Percentiles rank a stretch among this genome's conserved stretches.
These are phyloP conservation scores for Nannochloropsis oceanica DNA, from an alignment of 108 stramenopile genomes.

Conservation along the genomic window DNA sequence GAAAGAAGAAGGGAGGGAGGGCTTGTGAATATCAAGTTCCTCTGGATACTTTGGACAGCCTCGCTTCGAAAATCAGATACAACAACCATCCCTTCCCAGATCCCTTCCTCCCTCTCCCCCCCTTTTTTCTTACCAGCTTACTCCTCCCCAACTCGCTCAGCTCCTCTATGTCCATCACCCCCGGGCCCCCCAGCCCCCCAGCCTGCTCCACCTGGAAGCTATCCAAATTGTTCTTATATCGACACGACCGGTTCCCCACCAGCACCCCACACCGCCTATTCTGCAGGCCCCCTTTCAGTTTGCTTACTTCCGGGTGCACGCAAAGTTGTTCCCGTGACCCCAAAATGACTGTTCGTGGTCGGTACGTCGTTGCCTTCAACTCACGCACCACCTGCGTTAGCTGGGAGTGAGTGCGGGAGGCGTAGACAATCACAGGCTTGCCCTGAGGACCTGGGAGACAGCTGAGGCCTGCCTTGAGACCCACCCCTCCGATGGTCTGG, in stretches of 20 bases:
- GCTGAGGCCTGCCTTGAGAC: slow-evolving; percentile 28
- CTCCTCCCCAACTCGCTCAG: slow-evolving; percentile 56
- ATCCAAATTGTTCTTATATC: slow-evolving; percentile 56
- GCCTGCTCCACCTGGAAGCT: slow-evolving; percentile 27
- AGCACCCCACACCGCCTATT: slow-evolving; percentile 24
- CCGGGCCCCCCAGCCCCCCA: not conserved
- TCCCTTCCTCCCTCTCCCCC: not conserved
- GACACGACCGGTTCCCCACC: not conserved
- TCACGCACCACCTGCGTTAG: slow-evolving; percentile 86
- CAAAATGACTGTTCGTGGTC: slow-evolving; percentile 73
- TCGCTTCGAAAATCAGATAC: not conserved
- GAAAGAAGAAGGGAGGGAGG: not conserved
- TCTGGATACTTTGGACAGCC: not conserved
- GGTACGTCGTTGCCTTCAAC: slow-evolving; percentile 72
- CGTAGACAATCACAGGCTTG: slow-evolving; percentile 64
- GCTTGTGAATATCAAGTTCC: not conserved
- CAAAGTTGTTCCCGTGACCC: slow-evolving; percentile 82
- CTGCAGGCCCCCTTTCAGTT: slow-evolving; percentile 16
- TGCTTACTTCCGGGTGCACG: slow-evolving; percentile 18
- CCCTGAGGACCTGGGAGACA: not conserved
- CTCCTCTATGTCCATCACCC: slow-evolving; percentile 88
- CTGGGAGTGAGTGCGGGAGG: slow-evolving; percentile 91
- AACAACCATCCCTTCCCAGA: not conserved
- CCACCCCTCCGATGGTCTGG: not conserved
- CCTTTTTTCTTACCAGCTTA: slow-evolving; percentile 4